Evolutionary conservation across 176 grass and related monocot genomes (phyloP).

Genomic region (Eragrostis nindensis): DNA sequence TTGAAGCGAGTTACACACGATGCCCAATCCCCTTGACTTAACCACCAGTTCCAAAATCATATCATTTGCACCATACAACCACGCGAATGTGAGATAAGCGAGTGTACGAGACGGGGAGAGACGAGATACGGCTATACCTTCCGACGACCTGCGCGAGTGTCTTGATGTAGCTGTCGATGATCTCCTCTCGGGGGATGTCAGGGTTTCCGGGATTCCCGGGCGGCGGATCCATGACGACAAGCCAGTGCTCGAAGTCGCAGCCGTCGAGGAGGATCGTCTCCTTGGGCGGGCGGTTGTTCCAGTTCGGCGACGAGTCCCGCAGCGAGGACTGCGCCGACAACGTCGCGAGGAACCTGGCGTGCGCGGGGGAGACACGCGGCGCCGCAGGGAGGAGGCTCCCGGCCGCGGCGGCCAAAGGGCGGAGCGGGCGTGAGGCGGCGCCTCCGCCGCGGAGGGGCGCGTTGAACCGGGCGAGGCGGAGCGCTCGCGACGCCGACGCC

Average conservation of each 20-base stretch:
- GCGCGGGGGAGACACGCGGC: not conserved
- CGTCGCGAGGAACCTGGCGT: constrained; percentile 49
- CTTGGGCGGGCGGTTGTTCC: constrained; percentile 80
- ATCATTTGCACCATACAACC: not conserved
- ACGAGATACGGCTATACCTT: not conserved
- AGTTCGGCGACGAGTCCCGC: constrained; percentile 79
- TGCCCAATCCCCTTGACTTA: no score
- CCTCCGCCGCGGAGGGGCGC: not conserved
- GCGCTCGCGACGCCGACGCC: constrained; percentile 34
- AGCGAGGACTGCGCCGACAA: constrained; percentile 65
- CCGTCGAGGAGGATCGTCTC: constrained; percentile 88
- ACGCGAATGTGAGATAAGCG: not conserved
- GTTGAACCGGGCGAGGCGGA: constrained; percentile 9
- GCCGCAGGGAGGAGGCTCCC: constrained; percentile 3
- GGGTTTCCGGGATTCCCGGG: constrained; percentile 49
- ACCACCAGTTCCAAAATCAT: not conserved
- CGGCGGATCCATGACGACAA: constrained; percentile 80
- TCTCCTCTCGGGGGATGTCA: constrained; percentile 67
- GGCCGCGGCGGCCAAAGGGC: constrained; percentile 27
- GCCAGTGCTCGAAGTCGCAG: constrained; percentile 91
- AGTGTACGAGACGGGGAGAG: not conserved
- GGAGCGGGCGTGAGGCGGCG: not conserved
- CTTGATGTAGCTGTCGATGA: constrained; percentile 84
- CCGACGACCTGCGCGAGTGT: constrained; percentile 73
- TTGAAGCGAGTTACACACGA: no score